Evolutionary conservation across 345 rosid genomes (phyloP).

Genomic region (Hevea brasiliensis): DNA sequence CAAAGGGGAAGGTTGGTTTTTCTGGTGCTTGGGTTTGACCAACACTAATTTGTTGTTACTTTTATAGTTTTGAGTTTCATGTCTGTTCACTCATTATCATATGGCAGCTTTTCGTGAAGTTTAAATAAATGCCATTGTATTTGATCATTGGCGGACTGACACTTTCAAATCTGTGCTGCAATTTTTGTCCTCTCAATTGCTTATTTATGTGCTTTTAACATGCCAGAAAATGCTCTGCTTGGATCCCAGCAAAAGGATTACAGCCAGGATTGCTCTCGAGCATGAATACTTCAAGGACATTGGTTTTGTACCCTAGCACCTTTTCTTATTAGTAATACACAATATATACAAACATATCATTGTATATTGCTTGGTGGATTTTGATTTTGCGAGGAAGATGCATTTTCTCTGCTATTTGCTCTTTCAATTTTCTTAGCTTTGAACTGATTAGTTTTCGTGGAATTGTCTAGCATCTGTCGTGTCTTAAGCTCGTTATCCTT

Average conservation of each 20-base stretch:
- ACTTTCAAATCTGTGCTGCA: not conserved
- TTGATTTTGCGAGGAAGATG: not conserved
- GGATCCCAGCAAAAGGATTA: conserved; percentile 89
- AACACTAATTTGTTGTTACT: no score
- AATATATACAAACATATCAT: no score
- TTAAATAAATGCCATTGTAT: not conserved
- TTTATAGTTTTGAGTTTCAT: no score
- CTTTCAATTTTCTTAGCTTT: not conserved
- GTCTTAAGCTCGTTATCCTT: no score
- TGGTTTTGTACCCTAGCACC: conserved; percentile 24
- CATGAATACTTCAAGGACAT: conserved; percentile 94
- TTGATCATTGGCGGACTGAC: not conserved
- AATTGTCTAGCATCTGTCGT: not conserved
- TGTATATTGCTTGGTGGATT: not conserved
- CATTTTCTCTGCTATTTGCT: not conserved
- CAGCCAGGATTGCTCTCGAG: conserved; percentile 83
- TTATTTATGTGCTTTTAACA: conserved; percentile 11
- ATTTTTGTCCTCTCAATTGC: conserved; percentile 17
- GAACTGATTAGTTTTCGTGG: not conserved
- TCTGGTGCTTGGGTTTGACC: not conserved
- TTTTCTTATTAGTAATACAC: not conserved
- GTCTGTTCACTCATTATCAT: no score
- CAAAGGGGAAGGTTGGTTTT: not conserved
- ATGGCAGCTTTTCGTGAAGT: not conserved
- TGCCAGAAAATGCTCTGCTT: conserved; percentile 88